phyloP scores from a whole-genome alignment of 306 rosid genomes.

The Acacia melanoxylon region DNA sequence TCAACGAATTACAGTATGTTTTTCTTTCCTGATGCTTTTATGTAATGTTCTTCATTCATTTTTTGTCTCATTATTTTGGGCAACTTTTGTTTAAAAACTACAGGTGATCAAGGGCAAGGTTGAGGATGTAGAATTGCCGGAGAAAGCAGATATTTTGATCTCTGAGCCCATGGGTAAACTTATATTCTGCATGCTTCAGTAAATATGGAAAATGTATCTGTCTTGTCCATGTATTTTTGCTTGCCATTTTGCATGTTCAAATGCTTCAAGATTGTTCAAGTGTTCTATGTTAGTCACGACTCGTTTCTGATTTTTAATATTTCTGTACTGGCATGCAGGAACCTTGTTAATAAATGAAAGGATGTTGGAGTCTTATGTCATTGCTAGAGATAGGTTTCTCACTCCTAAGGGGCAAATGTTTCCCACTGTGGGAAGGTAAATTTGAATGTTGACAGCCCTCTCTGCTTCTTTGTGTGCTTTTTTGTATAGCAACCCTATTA shows the following conservation, averaged over 20 bases:
- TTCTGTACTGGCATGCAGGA: slow-evolving; percentile 48
- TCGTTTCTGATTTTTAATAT: slow-evolving; percentile 2
- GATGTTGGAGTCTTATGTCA: slow-evolving; percentile 96
- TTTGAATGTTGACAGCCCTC: background rate
- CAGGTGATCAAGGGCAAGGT: slow-evolving; percentile 93
- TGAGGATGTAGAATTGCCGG: slow-evolving; percentile 89
- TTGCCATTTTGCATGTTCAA: slow-evolving; percentile 1
- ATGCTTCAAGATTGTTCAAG: background rate
- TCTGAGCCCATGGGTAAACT: slow-evolving; percentile 98
- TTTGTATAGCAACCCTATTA: slow-evolving; percentile 6
- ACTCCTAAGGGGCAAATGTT: slow-evolving; percentile 84
- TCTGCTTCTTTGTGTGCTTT: slow-evolving; percentile 17
- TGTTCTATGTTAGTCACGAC: background rate
- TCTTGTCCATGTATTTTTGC: slow-evolving; percentile 8
- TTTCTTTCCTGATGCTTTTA: background rate
- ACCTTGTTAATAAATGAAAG: slow-evolving; percentile 90
- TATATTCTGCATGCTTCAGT: slow-evolving; percentile 3
- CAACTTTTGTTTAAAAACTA: slow-evolving; percentile 8
- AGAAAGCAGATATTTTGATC: slow-evolving; percentile 92
- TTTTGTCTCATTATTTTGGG: slow-evolving; percentile 19
- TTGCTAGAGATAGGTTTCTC: slow-evolving; percentile 95
- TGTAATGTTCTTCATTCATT: background rate
- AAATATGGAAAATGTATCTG: slow-evolving; percentile 7
- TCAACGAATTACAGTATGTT: slow-evolving; percentile 84
- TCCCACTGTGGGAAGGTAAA: slow-evolving; percentile 87